phyloP scores from a whole-genome alignment of 768 basidiomycete species.

The Naganishia kalamii region DNA sequence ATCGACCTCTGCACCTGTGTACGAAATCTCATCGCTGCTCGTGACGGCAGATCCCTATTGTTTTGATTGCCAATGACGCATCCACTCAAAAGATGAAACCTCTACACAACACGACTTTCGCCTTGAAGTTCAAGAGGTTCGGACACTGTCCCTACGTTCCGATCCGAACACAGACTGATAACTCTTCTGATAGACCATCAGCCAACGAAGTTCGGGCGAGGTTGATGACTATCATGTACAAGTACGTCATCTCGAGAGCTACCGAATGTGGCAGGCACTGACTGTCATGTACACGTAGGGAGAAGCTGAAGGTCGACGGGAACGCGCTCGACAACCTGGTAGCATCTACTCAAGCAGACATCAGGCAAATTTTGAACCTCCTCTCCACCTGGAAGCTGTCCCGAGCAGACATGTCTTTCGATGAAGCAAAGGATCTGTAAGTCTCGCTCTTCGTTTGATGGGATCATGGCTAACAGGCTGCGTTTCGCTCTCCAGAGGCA shows the following conservation, averaged over 20 bases:
- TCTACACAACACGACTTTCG: constrained; percentile 63
- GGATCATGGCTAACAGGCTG: neutral
- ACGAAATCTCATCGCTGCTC: neutral
- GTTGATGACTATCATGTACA: constrained; percentile 79
- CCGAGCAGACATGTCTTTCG: constrained; percentile 69
- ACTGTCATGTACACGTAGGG: constrained; percentile 53
- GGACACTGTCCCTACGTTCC: constrained; percentile 27
- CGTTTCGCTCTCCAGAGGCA: constrained; percentile 53
- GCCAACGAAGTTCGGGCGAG: constrained; percentile 72
- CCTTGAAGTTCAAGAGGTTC: constrained; percentile 70
- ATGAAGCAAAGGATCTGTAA: constrained; percentile 83
- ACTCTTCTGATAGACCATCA: constrained; percentile 57
- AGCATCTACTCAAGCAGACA: constrained; percentile 82
- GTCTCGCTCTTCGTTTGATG: constrained; percentile 39
- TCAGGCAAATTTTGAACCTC: constrained; percentile 96
- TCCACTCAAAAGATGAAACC: constrained; percentile 87
- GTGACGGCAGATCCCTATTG: constrained; percentile 72
- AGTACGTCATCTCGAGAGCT: constrained; percentile 53
- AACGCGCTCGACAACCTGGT: constrained; percentile 91
- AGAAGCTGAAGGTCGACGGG: constrained; percentile 84
- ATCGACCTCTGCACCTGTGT: neutral
- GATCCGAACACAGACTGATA: constrained; percentile 25
- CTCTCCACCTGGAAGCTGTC: constrained; percentile 94
- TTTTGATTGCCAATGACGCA: constrained; percentile 92
- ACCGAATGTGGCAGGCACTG: neutral